Evolutionary conservation across 2,329 filamentous ascomycete genomes (phyloP), one percentile per base, ranked within the genome.

Genomic region (Hymenoscyphus salicellus): DNA sequence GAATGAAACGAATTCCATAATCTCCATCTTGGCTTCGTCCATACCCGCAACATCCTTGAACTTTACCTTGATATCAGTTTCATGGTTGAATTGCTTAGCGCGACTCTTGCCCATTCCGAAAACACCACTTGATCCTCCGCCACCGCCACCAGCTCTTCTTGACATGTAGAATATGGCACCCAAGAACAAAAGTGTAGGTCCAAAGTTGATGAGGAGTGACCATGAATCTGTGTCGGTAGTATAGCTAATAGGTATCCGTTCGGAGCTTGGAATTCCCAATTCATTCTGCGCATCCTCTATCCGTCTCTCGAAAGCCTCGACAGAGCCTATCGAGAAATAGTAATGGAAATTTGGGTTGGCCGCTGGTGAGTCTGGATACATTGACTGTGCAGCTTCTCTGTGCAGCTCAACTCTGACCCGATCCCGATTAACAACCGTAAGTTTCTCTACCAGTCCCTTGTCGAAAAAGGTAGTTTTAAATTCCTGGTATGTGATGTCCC

Each of bases 1-100:
- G 83, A 99, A 99, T 76, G 90, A 93, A 71, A 99, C 95, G 73
- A 99, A 99, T 78, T 99, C 95, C 93, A 98, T 97, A 72, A 99
- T 99, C 79, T 99, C 95, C 63, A 88, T 83, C 84, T 99, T 99
- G 64, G 95, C 95, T 79, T 99, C 95, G 76, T 99, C 95, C 88
- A 98, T 94, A 71, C 95, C 95, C 52, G 95, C 95, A 55, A 99
- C 95, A 76, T 99, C 95, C 57, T 91, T 83, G 77, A 99, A 99
- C 79, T 97, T 98, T 78, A 96, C 93, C 80, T 96, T 97, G 81
- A 99, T 86, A 64, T 95, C 92, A 11, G 91, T 92, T 81, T 99
- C 95, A 72, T 97, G 93, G 77, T 97, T 99, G 83, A 98, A 99
- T 74, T 91, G 90, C 83, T 97, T 98, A 30, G 95, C 95, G 73